Conservation (phyloP, 2,329 filamentous ascomycete genomes). For the Stagonosporopsis tanaceti region DNA sequence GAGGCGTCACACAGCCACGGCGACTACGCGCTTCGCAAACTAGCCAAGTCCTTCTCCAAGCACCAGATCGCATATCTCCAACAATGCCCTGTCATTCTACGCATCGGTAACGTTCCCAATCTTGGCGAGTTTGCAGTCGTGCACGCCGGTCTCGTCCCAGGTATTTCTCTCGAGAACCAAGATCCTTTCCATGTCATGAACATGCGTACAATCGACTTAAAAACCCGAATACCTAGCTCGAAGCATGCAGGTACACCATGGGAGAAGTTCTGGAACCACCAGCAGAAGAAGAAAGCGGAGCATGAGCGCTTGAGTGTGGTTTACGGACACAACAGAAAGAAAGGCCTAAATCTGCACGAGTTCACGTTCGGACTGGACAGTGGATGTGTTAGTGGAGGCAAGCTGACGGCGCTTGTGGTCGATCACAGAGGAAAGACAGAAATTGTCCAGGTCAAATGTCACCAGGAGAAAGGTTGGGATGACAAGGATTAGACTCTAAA, state of each 20-base stretch:
- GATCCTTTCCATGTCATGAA: slow-evolving; percentile 88
- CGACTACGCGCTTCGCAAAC: slow-evolving; percentile 55
- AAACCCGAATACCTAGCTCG: slow-evolving; percentile 64
- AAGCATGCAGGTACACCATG: slow-evolving; percentile 68
- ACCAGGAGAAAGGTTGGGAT: slow-evolving; percentile 32
- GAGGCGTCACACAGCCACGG: slow-evolving; percentile 43
- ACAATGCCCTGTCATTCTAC: slow-evolving; percentile 78
- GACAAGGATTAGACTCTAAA: slow-evolving; percentile 19
- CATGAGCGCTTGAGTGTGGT: slow-evolving; percentile 70
- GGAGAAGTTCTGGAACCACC: slow-evolving; percentile 67
- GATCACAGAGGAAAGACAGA: slow-evolving; percentile 57
- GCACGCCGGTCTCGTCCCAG: slow-evolving; percentile 85
- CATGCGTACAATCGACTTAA: slow-evolving; percentile 80
- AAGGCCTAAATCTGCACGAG: slow-evolving; percentile 70
- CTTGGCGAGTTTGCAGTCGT: slow-evolving; percentile 76
- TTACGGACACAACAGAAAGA: slow-evolving; percentile 73
- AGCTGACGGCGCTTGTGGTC: slow-evolving; percentile 80
- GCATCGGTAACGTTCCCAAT: slow-evolving; percentile 68
- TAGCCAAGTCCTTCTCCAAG: slow-evolving; percentile 64
- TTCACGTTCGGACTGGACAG: slow-evolving; percentile 89
- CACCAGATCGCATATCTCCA: slow-evolving; percentile 75
- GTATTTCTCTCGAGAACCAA: slow-evolving; percentile 72
- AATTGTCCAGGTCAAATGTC: slow-evolving; percentile 52
- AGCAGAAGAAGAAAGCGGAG: slow-evolving; percentile 44
- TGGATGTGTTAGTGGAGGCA: slow-evolving; percentile 77